These are phyloP conservation scores for Babesia microti DNA, from an alignment of 169 alveolate species.

Conservation along the genomic window DNA sequence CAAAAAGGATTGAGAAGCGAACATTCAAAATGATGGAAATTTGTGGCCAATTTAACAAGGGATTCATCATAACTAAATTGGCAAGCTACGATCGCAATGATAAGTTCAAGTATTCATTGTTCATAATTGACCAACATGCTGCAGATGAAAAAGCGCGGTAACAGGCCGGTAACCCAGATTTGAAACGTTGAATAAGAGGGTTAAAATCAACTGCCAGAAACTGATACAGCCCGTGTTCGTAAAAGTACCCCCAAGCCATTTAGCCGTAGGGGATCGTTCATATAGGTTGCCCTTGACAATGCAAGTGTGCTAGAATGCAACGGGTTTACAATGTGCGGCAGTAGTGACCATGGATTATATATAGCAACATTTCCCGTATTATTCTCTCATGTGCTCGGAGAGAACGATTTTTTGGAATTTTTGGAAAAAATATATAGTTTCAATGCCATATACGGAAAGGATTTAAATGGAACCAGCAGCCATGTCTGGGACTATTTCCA, in stretches of 20 bases:
- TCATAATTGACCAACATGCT: slow-evolving; percentile 96
- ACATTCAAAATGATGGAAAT: slow-evolving; percentile 67
- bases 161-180: slow-evolving; percentile 41
- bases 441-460: slow-evolving; percentile 1
- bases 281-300: slow-evolving; percentile 31
- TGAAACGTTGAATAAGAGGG: slow-evolving; percentile 75
- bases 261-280: slow-evolving; percentile 6
- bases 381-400: slow-evolving; percentile 30
- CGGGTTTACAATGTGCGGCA: slow-evolving; percentile 20
- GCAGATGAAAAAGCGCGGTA: slow-evolving; percentile 90
- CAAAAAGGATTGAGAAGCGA: slow-evolving; percentile 52
- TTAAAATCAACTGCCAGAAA: slow-evolving; percentile 71
- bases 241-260: slow-evolving; percentile 68
- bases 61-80: slow-evolving; percentile 84
- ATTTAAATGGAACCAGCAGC: background rate
- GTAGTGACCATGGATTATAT: slow-evolving; percentile 21
- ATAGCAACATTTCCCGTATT: slow-evolving; percentile 32
- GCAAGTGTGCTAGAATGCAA: slow-evolving; percentile 18
- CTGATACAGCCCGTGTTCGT: slow-evolving; percentile 80
- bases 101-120: slow-evolving; percentile 59
- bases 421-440: slow-evolving; percentile 23
- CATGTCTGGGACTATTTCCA: slow-evolving; percentile 29
- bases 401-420: slow-evolving; percentile 40
- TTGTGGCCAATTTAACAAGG: slow-evolving; percentile 88
- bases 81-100: slow-evolving; percentile 5